Conservation (phyloP, 2,329 filamentous ascomycete genomes). For the Madurella fahalii region DNA sequence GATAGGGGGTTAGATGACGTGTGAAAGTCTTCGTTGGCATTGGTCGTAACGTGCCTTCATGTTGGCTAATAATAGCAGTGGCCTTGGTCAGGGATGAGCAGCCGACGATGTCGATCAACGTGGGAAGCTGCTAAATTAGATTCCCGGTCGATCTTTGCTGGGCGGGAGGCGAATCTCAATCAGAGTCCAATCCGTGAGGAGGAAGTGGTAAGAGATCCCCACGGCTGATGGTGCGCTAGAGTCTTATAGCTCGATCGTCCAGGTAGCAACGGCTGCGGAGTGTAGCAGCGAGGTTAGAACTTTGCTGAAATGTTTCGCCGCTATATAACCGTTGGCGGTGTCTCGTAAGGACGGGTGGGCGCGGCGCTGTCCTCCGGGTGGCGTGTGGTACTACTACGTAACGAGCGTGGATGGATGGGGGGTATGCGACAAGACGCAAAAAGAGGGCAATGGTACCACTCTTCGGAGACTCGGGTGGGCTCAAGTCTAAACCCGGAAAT, state of each 20-base stretch:
- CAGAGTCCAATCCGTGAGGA: background rate
- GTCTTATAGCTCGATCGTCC: background rate
- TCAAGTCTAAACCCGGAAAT: background rate
- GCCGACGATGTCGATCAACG: background rate
- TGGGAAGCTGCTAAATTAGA: too few species aligned
- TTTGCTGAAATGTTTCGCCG: background rate
- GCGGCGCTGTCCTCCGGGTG: too few species aligned
- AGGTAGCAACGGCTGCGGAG: background rate
- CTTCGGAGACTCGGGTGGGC: background rate
- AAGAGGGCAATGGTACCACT: background rate
- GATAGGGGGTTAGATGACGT: background rate
- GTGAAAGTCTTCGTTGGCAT: background rate
- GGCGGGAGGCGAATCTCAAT: background rate
- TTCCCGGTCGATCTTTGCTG: too few species aligned
- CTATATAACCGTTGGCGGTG: too few species aligned
- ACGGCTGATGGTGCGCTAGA: background rate
- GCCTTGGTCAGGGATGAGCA: background rate
- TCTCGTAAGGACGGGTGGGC: too few species aligned
- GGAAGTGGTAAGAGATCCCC: background rate
- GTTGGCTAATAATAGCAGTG: background rate
- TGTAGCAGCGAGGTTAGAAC: background rate
- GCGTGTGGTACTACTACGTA: too few species aligned
- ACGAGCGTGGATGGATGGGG: too few species aligned
- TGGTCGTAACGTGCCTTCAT: slow-evolving; percentile 12
- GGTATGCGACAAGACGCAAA: background rate